Percentiles rank a stretch among this genome's conserved stretches.
These are phyloP conservation scores for Hydnomerulius pinastri DNA, from an alignment of 768 basidiomycete species.

Conservation along the genomic window DNA sequence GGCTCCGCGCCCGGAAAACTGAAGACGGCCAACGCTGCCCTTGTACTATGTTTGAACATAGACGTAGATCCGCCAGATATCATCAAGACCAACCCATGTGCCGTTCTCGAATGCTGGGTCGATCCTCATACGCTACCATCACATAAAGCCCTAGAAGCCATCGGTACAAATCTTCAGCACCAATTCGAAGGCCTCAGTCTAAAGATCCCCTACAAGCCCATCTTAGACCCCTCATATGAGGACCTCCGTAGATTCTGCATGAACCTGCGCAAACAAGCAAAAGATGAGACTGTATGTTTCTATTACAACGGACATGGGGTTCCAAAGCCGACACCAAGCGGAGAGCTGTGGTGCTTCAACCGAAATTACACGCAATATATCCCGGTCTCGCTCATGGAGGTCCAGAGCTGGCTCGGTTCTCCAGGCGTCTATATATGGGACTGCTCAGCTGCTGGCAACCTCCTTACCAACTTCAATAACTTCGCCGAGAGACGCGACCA, in stretches of 20 bases:
- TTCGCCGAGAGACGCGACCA: slow-evolving; percentile 77
- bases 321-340: slow-evolving; percentile 91
- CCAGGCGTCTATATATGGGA: slow-evolving; percentile 99
- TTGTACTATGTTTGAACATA: slow-evolving; percentile 93
- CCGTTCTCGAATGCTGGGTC: slow-evolving; percentile 95
- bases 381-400: slow-evolving; percentile 90
- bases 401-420: slow-evolving; percentile 91
- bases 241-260: slow-evolving; percentile 88
- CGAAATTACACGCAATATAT: slow-evolving; percentile 97
- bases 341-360: slow-evolving; percentile 99
- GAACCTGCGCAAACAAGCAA: slow-evolving; percentile 81
- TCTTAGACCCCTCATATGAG: slow-evolving; percentile 93
- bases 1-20: slow-evolving; percentile 79
- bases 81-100: slow-evolving; percentile 96
- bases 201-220: slow-evolving; percentile 92
- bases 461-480: slow-evolving; percentile 84
- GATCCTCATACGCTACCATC: slow-evolving; percentile 93
- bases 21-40: slow-evolving; percentile 86
- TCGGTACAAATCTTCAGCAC: slow-evolving; percentile 88
- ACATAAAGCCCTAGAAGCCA: slow-evolving; percentile 90
- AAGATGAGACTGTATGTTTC: slow-evolving; percentile 91
- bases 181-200: slow-evolving; percentile 96
- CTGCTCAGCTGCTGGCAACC: slow-evolving; percentile 95
- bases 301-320: slow-evolving; percentile 99
- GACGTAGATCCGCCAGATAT: slow-evolving; percentile 98